A percentile compares a stretch with the other conserved stretches of the same genome.
Conservation (phyloP, 768 basidiomycete species). For the Boletus huronensis region DNA sequence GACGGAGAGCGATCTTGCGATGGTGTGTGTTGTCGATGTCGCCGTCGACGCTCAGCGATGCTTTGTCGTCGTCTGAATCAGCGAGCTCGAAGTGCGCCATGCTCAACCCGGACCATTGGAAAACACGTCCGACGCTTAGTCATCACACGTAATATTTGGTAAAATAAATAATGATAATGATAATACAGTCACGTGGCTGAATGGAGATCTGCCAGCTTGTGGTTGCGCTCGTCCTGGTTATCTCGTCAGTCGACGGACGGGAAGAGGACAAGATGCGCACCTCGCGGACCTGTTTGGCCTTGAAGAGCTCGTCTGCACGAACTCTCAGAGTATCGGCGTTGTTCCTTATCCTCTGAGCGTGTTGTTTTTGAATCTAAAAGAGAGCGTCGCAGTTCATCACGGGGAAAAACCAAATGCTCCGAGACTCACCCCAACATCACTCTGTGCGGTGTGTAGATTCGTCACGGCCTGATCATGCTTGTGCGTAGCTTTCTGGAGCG, state of each 20-base stretch:
- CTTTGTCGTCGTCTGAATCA: slow-evolving; percentile 24
- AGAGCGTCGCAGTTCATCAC: background rate
- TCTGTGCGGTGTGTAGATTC: slow-evolving; percentile 40
- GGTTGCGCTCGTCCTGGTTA: slow-evolving; percentile 19
- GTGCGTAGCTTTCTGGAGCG: slow-evolving; percentile 51
- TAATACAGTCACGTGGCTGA: too few relatives aligned
- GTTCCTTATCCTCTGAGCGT: slow-evolving; percentile 16
- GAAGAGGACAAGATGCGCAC: slow-evolving; percentile 9
- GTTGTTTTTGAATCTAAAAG: slow-evolving; percentile 26
- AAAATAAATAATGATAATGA: background rate
- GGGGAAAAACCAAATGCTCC: background rate
- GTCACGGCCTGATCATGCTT: slow-evolving; percentile 48
- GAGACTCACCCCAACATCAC: slow-evolving; percentile 40
- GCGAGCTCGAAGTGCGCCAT: slow-evolving; percentile 13
- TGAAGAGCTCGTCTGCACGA: slow-evolving; percentile 20
- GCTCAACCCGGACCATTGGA: background rate
- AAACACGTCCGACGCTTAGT: slow-evolving; percentile 25
- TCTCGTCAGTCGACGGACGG: background rate
- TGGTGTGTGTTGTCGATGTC: slow-evolving; percentile 8
- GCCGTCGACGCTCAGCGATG: slow-evolving; percentile 8
- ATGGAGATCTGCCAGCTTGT: slow-evolving; percentile 14
- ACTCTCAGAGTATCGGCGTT: slow-evolving; percentile 17
- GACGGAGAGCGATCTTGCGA: slow-evolving; percentile 6
- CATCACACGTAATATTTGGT: slow-evolving; percentile 9
- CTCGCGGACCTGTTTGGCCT: slow-evolving; percentile 20